phyloP scores from a whole-genome alignment of 768 basidiomycete genomes.

The Obba rivulosa region DNA sequence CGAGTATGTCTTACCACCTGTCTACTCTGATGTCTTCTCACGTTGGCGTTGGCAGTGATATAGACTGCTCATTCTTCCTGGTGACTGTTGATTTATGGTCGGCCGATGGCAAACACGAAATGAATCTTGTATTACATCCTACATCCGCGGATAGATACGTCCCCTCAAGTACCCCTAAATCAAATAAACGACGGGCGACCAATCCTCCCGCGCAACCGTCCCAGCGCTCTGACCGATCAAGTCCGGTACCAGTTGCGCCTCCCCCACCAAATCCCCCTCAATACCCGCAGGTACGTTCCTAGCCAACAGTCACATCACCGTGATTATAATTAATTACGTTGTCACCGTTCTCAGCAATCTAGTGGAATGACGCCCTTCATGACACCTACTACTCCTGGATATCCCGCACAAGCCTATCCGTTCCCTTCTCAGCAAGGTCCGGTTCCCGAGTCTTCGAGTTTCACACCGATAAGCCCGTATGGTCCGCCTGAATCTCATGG shows the following conservation, averaged over 20 bases:
- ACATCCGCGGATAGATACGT: constrained; percentile 72
- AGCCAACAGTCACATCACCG: not conserved
- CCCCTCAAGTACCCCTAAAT: constrained; percentile 35
- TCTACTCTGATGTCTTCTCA: constrained; percentile 1
- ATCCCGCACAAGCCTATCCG: constrained; percentile 36
- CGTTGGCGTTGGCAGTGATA: constrained; percentile 50
- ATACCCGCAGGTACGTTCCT: constrained; percentile 19
- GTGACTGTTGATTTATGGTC: constrained; percentile 95
- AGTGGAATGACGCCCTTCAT: constrained; percentile 34
- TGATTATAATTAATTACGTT: not conserved
- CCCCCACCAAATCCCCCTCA: constrained; percentile 13
- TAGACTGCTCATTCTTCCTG: constrained; percentile 85
- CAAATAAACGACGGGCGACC: constrained; percentile 19
- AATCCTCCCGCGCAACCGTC: constrained; percentile 11
- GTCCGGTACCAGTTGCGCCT: constrained; percentile 12
- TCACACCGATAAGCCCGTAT: constrained; percentile 36
- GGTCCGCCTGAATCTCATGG: constrained; percentile 34
- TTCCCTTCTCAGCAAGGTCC: constrained; percentile 39
- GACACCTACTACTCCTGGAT: constrained; percentile 35
- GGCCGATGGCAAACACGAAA: constrained; percentile 71
- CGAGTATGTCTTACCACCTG: constrained; percentile 49
- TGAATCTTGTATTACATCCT: constrained; percentile 87
- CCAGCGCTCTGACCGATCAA: constrained; percentile 15
- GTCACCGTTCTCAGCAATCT: constrained; percentile 13
- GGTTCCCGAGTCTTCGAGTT: constrained; percentile 35